phyloP scores from a whole-genome alignment of 1,139 yeast species.

The Scheffersomyces segobiensis region DNA sequence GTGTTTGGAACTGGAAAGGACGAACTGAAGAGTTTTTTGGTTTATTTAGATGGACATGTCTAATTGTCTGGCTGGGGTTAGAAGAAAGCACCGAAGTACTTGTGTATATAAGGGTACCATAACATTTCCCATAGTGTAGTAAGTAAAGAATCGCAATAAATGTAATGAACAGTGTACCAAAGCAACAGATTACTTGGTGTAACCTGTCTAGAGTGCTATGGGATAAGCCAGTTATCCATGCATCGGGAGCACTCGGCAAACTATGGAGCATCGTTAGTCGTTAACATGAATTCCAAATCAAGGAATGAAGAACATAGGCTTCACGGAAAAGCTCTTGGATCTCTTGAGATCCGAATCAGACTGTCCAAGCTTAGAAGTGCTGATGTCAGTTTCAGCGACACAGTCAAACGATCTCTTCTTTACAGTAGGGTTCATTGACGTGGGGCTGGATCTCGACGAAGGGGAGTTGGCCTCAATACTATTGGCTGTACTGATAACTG shows the following conservation, averaged over 20 bases:
- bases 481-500: neutral
- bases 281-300: neutral
- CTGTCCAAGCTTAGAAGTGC: neutral
- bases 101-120: neutral
- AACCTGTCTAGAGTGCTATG: neutral
- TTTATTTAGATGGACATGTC: neutral
- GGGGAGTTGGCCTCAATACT: conserved; percentile 9
- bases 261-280: neutral
- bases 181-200: neutral
- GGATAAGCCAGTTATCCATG: neutral
- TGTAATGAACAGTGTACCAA: neutral
- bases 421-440: conserved; percentile 6
- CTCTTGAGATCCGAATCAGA: conserved; percentile 8
- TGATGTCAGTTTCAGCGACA: conserved; percentile 7
- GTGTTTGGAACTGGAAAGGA: neutral
- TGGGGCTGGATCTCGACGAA: conserved; percentile 9
- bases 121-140: neutral
- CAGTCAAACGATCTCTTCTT: conserved; percentile 16
- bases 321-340: conserved; percentile 10
- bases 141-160: neutral
- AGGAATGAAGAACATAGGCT: conserved; percentile 13
- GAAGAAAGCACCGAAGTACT: neutral
- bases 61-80: neutral
- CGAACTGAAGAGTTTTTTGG: neutral
- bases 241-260: neutral